phyloP scores from a whole-genome alignment of 2,329 filamentous ascomycete species.

The Huntiella moniliformis region DNA sequence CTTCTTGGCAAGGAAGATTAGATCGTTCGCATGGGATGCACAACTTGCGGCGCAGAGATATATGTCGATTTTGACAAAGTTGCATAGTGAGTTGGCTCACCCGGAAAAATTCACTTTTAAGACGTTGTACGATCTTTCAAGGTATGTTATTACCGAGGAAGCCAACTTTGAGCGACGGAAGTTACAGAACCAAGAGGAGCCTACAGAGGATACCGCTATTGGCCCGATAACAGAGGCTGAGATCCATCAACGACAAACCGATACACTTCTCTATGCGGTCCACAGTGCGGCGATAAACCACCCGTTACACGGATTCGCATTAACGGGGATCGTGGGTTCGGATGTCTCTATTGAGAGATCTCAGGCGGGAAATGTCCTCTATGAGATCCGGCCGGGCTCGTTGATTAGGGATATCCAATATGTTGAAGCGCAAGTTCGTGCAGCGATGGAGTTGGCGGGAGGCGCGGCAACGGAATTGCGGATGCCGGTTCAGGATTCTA shows the following conservation, averaged over 20 bases:
- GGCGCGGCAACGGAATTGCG: background rate
- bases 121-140: too few relatives aligned
- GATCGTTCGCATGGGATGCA: too few relatives aligned
- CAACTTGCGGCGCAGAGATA: too few relatives aligned
- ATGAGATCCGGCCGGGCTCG: conserved; percentile 31
- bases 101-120: too few relatives aligned
- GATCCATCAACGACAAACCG: conserved; percentile 18
- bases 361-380: conserved; percentile 27
- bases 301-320: conserved; percentile 38
- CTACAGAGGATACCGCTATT: background rate
- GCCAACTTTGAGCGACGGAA: too few relatives aligned
- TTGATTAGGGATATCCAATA: conserved; percentile 18
- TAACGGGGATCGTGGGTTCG: conserved; percentile 19
- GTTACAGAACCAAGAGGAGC: background rate
- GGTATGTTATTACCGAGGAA: too few relatives aligned
- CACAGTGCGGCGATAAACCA: conserved; percentile 43
- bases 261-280: conserved; percentile 44
- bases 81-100: too few relatives aligned
- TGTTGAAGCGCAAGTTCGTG: conserved; percentile 18
- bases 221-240: background rate
- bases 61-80: too few relatives aligned
- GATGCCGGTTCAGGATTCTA: background rate
- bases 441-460: conserved; percentile 3
- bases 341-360: conserved; percentile 14
- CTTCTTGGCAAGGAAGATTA: background rate